Evolutionary conservation across 2,329 filamentous ascomycete species (phyloP).

Genomic region (Xylariales sp.): DNA sequence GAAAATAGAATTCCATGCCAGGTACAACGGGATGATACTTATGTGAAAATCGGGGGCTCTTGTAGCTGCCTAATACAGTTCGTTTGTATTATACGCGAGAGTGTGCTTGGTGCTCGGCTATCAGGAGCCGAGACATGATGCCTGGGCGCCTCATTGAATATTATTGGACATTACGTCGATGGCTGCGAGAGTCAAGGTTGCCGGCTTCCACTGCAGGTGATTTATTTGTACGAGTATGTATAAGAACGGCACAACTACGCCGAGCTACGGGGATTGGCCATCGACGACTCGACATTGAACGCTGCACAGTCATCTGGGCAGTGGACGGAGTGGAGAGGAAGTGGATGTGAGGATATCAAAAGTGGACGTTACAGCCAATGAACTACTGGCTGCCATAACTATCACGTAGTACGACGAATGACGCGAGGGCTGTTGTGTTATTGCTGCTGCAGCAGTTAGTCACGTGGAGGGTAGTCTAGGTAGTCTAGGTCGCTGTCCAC

Average conservation of each 20-base stretch:
- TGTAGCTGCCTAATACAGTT: slow-evolving; percentile 26
- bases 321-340: slow-evolving; percentile 13
- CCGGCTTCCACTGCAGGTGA: slow-evolving; percentile 31
- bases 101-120: slow-evolving; percentile 13
- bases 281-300: slow-evolving; percentile 23
- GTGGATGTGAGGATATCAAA: background rate
- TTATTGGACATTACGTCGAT: slow-evolving; percentile 11
- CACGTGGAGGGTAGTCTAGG: background rate
- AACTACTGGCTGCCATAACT: background rate
- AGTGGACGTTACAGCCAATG: slow-evolving; percentile 24
- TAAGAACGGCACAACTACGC: slow-evolving; percentile 24
- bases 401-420: slow-evolving; percentile 30
- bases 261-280: slow-evolving; percentile 28
- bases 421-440: slow-evolving; percentile 1
- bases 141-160: slow-evolving; percentile 27
- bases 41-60: slow-evolving; percentile 13
- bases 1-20: slow-evolving; percentile 16
- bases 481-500: background rate
- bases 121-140: slow-evolving; percentile 7
- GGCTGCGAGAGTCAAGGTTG: slow-evolving; percentile 17
- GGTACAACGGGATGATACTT: slow-evolving; percentile 8
- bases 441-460: slow-evolving; percentile 2
- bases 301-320: slow-evolving; percentile 28
- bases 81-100: slow-evolving; percentile 9
- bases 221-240: slow-evolving; percentile 22